These are phyloP conservation scores for Akebia trifoliata DNA, from an alignment of 164 flowering plant species.

Conservation along the genomic window DNA sequence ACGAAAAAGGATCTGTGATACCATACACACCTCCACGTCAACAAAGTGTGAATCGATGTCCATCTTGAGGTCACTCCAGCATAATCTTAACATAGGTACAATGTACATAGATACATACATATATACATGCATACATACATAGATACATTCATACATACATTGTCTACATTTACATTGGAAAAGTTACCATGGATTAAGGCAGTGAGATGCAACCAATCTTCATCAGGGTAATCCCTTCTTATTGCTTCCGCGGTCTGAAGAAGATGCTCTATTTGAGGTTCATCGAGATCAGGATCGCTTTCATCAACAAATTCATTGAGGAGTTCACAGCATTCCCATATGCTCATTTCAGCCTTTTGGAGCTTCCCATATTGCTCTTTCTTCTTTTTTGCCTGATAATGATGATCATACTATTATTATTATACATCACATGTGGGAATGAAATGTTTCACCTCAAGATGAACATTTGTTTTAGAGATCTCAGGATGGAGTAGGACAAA, in stretches of 20 bases:
- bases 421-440: background rate
- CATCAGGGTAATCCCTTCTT: constrained; percentile 35
- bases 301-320: constrained; percentile 37
- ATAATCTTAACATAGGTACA: background rate
- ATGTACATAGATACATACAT: background rate
- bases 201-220: constrained; percentile 45
- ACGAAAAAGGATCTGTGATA: too few relatives aligned
- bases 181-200: constrained; percentile 39
- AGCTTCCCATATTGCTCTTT: constrained; percentile 33
- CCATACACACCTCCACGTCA: too few relatives aligned
- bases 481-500: too few relatives aligned
- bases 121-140: background rate
- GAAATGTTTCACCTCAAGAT: background rate
- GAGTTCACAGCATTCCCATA: constrained; percentile 46
- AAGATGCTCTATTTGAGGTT: constrained; percentile 42
- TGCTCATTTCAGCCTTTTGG: constrained; percentile 29
- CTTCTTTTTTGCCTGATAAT: constrained; percentile 26
- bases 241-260: constrained; percentile 43
- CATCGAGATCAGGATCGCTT: constrained; percentile 42
- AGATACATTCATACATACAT: too few relatives aligned
- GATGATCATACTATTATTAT: background rate
- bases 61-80: too few relatives aligned
- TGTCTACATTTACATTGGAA: too few relatives aligned
- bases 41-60: too few relatives aligned
- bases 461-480: too few relatives aligned